These are phyloP conservation scores for Bonia amplexicaulis DNA, from an alignment of 176 grass and related monocot genomes.

Conservation along the genomic window DNA sequence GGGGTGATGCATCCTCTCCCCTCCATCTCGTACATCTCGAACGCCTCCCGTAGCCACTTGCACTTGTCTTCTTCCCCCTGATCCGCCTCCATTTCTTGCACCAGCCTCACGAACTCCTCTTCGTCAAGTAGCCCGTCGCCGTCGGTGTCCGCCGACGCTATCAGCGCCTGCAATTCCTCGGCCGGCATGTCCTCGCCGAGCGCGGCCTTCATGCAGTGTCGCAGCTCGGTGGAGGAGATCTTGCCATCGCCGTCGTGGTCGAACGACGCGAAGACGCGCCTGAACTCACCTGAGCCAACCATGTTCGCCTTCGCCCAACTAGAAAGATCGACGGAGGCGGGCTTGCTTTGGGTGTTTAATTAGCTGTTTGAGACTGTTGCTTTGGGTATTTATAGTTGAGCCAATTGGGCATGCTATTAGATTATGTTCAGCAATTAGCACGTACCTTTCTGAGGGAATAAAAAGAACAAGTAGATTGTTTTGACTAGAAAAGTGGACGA, in stretches of 20 bases:
- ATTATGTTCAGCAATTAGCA: background rate
- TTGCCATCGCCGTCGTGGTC: conserved; percentile 26
- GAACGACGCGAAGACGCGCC: conserved; percentile 10
- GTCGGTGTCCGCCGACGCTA: conserved; percentile 7
- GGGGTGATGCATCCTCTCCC: conserved; percentile 26
- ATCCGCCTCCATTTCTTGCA: background rate
- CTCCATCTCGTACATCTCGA: conserved; percentile 36
- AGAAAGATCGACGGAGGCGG: background rate
- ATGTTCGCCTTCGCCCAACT: background rate
- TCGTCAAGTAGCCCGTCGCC: conserved; percentile 28
- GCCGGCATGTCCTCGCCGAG: conserved; percentile 3
- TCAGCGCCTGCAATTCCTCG: conserved; percentile 1
- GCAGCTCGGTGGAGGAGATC: conserved; percentile 29
- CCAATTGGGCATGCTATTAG: background rate
- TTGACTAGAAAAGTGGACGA: background rate
- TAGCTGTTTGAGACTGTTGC: background rate
- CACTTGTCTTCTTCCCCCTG: background rate
- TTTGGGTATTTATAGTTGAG: background rate
- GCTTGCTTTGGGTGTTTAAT: background rate
- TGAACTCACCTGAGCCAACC: background rate
- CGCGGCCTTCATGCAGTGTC: background rate
- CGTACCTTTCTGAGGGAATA: background rate
- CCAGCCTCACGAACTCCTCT: conserved; percentile 22
- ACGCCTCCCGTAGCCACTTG: conserved; percentile 11
- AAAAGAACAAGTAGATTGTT: background rate